Conservation (phyloP, 768 basidiomycete species). For the Boletus huronensis region DNA sequence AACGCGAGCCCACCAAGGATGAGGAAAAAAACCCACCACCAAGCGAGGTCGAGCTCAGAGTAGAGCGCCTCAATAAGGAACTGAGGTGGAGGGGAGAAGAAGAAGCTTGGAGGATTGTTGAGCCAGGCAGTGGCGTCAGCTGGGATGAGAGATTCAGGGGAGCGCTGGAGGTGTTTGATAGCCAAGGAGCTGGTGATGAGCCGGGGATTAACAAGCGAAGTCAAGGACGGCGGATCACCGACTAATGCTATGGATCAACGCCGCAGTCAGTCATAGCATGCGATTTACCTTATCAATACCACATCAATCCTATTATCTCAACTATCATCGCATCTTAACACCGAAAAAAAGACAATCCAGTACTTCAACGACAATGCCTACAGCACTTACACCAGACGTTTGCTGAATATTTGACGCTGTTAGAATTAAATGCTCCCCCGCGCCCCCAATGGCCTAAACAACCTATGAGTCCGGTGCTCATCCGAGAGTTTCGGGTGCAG, state of each 20-base stretch:
- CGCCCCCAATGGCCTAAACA: not conserved
- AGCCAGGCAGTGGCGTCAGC: conserved; percentile 54
- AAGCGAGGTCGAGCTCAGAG: conserved; percentile 84
- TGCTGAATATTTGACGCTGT: not conserved
- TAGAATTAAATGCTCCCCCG: not conserved
- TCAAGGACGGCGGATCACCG: not conserved
- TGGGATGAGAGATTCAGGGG: conserved; percentile 78
- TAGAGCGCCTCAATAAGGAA: conserved; percentile 89
- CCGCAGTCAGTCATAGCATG: not conserved
- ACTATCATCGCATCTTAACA: not conserved
- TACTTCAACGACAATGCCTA: not conserved
- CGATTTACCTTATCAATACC: not conserved
- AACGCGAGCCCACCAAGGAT: conserved; percentile 81
- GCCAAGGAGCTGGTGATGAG: conserved; percentile 29
- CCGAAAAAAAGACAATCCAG: not conserved
- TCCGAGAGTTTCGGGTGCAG: not conserved
- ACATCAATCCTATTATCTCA: not conserved
- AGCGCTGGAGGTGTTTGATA: conserved; percentile 57
- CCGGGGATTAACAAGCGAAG: not conserved
- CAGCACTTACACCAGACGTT: not conserved
- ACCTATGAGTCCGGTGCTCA: not conserved
- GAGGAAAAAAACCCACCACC: conserved; percentile 75
- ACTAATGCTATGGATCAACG: not conserved
- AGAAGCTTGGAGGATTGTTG: conserved; percentile 75
- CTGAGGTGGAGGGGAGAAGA: conserved; percentile 77